These are phyloP conservation scores for Phialemoniopsis sp. DNA, from an alignment of 2,329 filamentous ascomycete genomes.

Conservation along the genomic window DNA sequence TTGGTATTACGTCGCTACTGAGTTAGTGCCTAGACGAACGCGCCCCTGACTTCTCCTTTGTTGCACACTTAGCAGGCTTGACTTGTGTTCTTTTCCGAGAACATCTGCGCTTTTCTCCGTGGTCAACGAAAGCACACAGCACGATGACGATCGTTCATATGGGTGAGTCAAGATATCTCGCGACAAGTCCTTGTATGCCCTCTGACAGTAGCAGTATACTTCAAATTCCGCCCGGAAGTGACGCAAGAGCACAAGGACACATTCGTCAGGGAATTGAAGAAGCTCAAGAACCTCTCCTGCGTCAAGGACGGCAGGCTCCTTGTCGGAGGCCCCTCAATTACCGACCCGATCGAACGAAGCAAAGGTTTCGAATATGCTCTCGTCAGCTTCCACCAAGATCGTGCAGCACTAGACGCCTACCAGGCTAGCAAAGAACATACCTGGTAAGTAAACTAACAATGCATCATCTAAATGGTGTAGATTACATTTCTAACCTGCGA, in stretches of 20 bases:
- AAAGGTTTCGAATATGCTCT: constrained; percentile 48
- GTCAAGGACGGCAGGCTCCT: constrained; percentile 43
- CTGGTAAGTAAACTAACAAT: constrained; percentile 29
- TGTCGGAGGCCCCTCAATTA: constrained; percentile 49
- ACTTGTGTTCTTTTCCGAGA: too few species aligned
- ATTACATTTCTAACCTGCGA: not conserved
- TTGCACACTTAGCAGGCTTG: too few species aligned
- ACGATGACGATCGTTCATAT: too few species aligned
- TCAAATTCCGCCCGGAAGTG: constrained; percentile 41
- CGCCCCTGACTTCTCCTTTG: too few species aligned
- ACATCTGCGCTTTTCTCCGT: too few species aligned
- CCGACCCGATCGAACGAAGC: constrained; percentile 44
- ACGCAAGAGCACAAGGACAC: constrained; percentile 32
- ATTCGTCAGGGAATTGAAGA: constrained; percentile 42
- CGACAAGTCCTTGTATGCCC: too few species aligned
- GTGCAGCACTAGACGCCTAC: constrained; percentile 41
- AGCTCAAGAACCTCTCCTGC: constrained; percentile 40
- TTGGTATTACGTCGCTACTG: too few species aligned
- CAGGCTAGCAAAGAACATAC: constrained; percentile 49
- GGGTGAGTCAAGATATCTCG: too few species aligned
- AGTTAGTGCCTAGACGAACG: too few species aligned
- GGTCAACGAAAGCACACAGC: too few species aligned
- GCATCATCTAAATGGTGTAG: not conserved
- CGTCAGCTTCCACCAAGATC: constrained; percentile 44
- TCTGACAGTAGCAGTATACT: constrained; percentile 45